A percentile compares a stretch with the other conserved stretches of the same genome.
These are phyloP conservation scores for Pleurostoma richardsiae DNA, from an alignment of 2,329 filamentous ascomycete species.

Conservation along the genomic window DNA sequence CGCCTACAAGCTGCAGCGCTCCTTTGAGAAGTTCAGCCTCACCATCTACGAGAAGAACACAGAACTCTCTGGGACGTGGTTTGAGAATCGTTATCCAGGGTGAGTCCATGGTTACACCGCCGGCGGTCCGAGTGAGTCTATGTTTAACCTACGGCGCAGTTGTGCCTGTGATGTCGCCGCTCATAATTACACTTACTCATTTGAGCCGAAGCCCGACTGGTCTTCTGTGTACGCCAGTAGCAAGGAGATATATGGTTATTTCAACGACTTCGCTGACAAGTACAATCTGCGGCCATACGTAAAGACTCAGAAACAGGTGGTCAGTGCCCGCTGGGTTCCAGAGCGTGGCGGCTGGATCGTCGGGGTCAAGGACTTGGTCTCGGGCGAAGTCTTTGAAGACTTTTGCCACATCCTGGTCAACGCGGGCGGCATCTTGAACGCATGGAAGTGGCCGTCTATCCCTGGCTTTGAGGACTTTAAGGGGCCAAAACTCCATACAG, in stretches of 20 bases:
- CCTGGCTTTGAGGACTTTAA: background rate
- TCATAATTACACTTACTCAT: constrained; percentile 2
- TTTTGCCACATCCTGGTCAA: background rate
- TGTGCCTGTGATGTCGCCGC: background rate
- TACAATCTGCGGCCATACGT: background rate
- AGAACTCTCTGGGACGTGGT: background rate
- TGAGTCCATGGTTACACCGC: too few species aligned
- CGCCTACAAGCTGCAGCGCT: constrained; percentile 39
- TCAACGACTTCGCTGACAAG: background rate
- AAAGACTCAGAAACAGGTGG: background rate
- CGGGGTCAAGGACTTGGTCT: background rate
- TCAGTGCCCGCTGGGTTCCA: background rate
- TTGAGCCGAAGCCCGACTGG: constrained; percentile 2
- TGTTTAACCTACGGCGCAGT: too few species aligned
- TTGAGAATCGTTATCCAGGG: background rate
- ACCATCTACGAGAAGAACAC: background rate
- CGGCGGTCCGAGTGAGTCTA: too few species aligned
- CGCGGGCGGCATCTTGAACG: background rate
- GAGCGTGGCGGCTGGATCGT: background rate
- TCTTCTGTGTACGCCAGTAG: background rate
- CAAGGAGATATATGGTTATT: background rate
- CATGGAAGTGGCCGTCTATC: background rate
- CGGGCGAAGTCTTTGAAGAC: background rate
- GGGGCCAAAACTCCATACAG: background rate
- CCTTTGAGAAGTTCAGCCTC: constrained; percentile 31